Conservation (phyloP, 768 basidiomycete genomes). For the Tricholoma sp. region DNA sequence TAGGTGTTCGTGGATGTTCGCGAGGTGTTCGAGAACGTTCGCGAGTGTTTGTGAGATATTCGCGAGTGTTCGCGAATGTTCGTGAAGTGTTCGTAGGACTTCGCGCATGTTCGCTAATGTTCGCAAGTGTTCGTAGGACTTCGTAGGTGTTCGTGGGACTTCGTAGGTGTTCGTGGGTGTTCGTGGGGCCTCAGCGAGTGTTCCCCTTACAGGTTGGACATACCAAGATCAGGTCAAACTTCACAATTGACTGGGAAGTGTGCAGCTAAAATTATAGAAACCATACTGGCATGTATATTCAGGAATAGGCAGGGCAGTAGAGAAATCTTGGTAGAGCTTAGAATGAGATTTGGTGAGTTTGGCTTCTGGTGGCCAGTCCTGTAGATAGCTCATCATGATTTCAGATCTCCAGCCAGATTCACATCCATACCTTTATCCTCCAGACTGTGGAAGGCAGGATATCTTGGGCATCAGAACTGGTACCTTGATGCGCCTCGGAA, state of each 20-base stretch:
- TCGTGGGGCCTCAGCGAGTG: too few species aligned
- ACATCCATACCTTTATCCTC: neutral
- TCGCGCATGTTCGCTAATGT: too few species aligned
- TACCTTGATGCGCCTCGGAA: neutral
- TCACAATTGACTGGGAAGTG: slow-evolving; percentile 73
- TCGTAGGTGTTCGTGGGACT: too few species aligned
- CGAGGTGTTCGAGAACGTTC: too few species aligned
- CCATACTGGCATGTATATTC: slow-evolving; percentile 87
- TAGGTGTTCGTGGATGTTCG: too few species aligned
- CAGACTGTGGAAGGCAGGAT: neutral
- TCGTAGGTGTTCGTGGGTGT: too few species aligned
- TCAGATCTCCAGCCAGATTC: neutral
- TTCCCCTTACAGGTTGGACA: too few species aligned
- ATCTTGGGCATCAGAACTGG: too few species aligned
- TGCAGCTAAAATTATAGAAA: slow-evolving; percentile 76
- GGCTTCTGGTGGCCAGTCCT: slow-evolving; percentile 90
- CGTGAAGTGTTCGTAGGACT: too few species aligned
- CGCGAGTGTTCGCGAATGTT: too few species aligned
- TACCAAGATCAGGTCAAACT: slow-evolving; percentile 73
- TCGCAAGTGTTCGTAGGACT: too few species aligned
- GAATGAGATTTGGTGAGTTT: slow-evolving; percentile 55
- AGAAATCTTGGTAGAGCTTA: slow-evolving; percentile 53
- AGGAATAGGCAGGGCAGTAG: slow-evolving; percentile 74
- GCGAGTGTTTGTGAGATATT: too few species aligned
- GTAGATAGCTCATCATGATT: neutral